These are phyloP conservation scores for Amanita pallidorosea DNA, from an alignment of 768 basidiomycete species.

Conservation along the genomic window DNA sequence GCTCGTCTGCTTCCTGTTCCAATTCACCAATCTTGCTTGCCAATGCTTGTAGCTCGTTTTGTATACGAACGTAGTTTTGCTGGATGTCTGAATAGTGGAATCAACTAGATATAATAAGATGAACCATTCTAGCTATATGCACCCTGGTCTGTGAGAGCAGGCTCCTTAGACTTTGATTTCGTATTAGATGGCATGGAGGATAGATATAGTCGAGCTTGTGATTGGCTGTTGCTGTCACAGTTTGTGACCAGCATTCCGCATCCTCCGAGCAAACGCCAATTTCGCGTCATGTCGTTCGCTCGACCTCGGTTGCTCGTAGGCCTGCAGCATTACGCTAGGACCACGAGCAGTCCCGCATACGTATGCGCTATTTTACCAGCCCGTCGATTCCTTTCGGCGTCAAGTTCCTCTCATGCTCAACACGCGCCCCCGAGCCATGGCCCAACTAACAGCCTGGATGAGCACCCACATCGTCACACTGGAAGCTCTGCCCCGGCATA, in stretches of 20 bases:
- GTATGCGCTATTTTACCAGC: conserved; percentile 27
- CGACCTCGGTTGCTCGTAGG: conserved; percentile 41
- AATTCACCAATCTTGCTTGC: conserved; percentile 94
- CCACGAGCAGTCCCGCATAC: conserved; percentile 18
- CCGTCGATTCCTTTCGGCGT: conserved; percentile 42
- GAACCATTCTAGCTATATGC: conserved; percentile 13
- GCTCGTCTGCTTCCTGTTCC: conserved; percentile 93
- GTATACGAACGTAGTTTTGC: conserved; percentile 68
- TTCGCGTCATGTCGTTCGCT: conserved; percentile 43
- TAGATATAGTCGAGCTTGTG: conserved; percentile 21
- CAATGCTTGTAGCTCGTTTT: conserved; percentile 84
- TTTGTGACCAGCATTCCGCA: conserved; percentile 22
- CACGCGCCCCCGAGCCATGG: conserved; percentile 22
- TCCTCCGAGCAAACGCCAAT: conserved; percentile 19
- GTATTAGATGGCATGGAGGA: conserved; percentile 24
- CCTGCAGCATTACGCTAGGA: conserved; percentile 34
- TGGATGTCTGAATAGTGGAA: conserved; percentile 67
- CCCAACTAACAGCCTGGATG: conserved; percentile 24
- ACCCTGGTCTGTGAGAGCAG: conserved; percentile 67
- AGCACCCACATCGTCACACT: conserved; percentile 17
- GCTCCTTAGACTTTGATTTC: conserved; percentile 50
- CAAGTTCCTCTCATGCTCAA: conserved; percentile 25
- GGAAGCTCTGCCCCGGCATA: conserved; percentile 14
- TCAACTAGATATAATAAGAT: conserved; percentile 22
- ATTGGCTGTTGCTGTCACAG: conserved; percentile 31